phyloP scores from a whole-genome alignment of 1,284 basidiomycete genomes.

The Ustilago nuda region DNA sequence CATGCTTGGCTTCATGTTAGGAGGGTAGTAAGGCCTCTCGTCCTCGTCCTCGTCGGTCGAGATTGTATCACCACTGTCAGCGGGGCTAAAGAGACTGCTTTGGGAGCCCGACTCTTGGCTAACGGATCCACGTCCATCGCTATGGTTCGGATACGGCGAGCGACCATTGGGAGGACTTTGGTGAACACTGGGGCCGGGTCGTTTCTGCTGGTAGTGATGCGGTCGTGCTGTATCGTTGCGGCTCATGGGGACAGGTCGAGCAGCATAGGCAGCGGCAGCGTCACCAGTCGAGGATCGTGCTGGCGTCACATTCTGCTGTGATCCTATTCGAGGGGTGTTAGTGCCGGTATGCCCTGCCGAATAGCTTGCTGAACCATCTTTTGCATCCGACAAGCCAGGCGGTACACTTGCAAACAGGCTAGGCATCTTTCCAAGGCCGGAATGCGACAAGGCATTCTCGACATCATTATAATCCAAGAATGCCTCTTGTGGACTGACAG shows the following conservation, averaged over 20 bases:
- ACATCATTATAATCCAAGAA: conserved; percentile 59
- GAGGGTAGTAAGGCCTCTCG: conserved; percentile 52
- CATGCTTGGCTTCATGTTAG: conserved; percentile 52
- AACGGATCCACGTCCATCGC: conserved; percentile 33
- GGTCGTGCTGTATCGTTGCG: conserved; percentile 47
- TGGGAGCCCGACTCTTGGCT: conserved; percentile 48
- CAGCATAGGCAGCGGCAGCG: conserved; percentile 15
- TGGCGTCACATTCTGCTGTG: conserved; percentile 23
- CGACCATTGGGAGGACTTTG: conserved; percentile 24
- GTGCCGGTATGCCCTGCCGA: conserved; percentile 12
- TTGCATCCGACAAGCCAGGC: conserved; percentile 43
- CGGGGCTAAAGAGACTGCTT: conserved; percentile 54
- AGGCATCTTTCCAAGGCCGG: conserved; percentile 44
- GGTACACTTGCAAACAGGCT: conserved; percentile 53
- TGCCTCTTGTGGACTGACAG: conserved; percentile 61
- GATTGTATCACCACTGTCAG: conserved; percentile 52
- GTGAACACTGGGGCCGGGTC: conserved; percentile 36
- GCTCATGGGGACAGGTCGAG: conserved; percentile 38
- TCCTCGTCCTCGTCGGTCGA: conserved; percentile 60
- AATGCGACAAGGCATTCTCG: conserved; percentile 48
- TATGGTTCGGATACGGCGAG: conserved; percentile 26
- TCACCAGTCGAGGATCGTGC: conserved; percentile 26
- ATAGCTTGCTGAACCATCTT: conserved; percentile 12
- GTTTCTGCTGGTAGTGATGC: conserved; percentile 52
- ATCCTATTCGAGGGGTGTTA: conserved; percentile 27